Base-by-base conservation (phyloP, 371 early-diverging fungal genomes). In the Rhizoclosmatium hyalinum region DNA sequence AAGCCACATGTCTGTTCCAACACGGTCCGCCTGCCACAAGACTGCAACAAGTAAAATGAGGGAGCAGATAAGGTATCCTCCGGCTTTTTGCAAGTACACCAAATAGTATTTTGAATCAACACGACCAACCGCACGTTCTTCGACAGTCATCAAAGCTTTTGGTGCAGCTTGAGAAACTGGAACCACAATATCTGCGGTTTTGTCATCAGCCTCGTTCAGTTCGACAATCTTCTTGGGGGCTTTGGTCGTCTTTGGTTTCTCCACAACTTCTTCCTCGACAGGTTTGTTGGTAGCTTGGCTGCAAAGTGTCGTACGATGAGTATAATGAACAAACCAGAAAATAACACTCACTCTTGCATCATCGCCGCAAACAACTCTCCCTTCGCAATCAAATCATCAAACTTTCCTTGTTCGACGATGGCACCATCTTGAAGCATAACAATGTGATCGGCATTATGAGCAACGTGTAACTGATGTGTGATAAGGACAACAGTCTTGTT, bases 361-460 rank as follows among this genome's bases (percentile, higher is more conserved):
- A 72, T 43, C 3, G 17, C 45, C 5, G 72, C 73, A 42, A 73
- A 73, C n/a, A 39, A 50, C 12, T 55, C 73, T 3, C 45, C 46
- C 4, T 6, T 3, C 14, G 19, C 17, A 43, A 68, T 46, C 53
- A 94, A 80, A 72, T 92, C 88, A 42, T 77, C 79, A 68, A 86
- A 92, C 1, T 86, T 84, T 6, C 94, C 94, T 62, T 89, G 83
- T 66, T 88, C 91, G 42, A 83, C 83, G 62, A 92, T 78, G 6
- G 45, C 72, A 3, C 94, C 94, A 24, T 83, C 80, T 72, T 88
- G 82, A 79, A 92, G 75, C n/a, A 88, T 85, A 10, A 91, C 73
- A 45, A 92, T 79, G 4, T 79, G 76, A 70, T 91, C 89, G 45
- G 82, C 85, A 21, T 82, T 68, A 3, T 82, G 80, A 14, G 90